Conservation (phyloP, 495 filamentous ascomycete species). For the Aspergillus cavernicola region DNA sequence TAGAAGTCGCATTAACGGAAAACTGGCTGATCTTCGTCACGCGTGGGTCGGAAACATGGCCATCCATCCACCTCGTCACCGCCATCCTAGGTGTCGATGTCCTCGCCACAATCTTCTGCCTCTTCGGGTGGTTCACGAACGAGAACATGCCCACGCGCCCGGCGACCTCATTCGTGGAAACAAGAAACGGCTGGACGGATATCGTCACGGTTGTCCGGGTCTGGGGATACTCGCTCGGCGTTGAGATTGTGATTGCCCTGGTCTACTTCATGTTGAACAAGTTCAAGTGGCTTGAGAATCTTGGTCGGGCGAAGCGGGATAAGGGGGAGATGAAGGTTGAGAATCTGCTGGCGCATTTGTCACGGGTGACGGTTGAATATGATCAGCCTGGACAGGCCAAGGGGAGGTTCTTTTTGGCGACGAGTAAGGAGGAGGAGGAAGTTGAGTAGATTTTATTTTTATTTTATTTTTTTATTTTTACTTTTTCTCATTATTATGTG, state of each 20-base stretch:
- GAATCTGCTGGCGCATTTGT: conserved; percentile 66
- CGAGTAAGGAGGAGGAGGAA: conserved; percentile 45
- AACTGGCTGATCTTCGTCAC: conserved; percentile 79
- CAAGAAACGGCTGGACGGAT: conserved; percentile 61
- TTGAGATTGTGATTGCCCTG: conserved; percentile 71
- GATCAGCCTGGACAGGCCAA: conserved; percentile 49
- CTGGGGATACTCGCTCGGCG: conserved; percentile 70
- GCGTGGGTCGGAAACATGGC: conserved; percentile 61
- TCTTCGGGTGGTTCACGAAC: conserved; percentile 68
- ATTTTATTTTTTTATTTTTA: not conserved
- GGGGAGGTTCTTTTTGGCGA: conserved; percentile 34
- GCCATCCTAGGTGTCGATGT: conserved; percentile 66
- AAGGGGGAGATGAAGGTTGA: conserved; percentile 69
- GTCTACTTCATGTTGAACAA: conserved; percentile 69
- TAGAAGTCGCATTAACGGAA: conserved; percentile 68
- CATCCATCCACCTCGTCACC: conserved; percentile 62
- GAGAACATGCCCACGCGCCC: conserved; percentile 42
- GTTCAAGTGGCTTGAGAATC: conserved; percentile 62
- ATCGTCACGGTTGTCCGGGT: conserved; percentile 76
- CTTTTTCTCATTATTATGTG: too few relatives aligned
- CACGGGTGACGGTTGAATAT: conserved; percentile 67
- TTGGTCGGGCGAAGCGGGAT: conserved; percentile 66
- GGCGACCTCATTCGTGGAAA: conserved; percentile 39
- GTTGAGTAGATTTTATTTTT: conserved; percentile 30
- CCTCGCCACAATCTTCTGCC: conserved; percentile 64